Conservation (phyloP, 225 moss, liverwort and hornwort species). For the Thuidium tamariscinum region DNA sequence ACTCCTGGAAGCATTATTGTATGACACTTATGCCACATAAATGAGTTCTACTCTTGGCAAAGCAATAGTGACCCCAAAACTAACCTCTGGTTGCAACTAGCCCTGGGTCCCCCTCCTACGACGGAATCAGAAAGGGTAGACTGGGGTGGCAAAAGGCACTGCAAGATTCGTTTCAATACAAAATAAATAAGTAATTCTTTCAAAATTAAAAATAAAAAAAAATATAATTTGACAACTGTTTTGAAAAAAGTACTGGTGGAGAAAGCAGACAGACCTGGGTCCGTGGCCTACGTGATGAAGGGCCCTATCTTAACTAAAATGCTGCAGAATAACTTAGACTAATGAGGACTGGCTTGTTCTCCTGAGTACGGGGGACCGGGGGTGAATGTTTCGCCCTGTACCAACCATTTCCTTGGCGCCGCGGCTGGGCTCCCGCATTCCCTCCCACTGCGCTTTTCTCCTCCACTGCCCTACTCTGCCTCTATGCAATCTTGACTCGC, state of each 20-base stretch:
- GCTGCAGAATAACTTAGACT: too few species aligned
- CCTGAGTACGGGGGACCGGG: not conserved
- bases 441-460: not conserved
- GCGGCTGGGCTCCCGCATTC: conserved; percentile 6
- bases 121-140: not conserved
- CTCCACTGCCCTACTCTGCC: too few species aligned
- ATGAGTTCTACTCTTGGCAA: too few species aligned
- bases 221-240: too few species aligned
- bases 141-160: not conserved
- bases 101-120: not conserved
- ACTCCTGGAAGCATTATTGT: too few species aligned
- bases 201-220: too few species aligned
- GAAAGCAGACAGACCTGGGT: not conserved
- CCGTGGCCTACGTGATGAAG: not conserved
- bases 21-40: too few species aligned
- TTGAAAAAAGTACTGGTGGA: not conserved
- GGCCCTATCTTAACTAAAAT: not conserved
- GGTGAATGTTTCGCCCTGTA: conserved; percentile 9
- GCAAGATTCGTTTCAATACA: not conserved
- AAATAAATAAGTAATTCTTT: not conserved
- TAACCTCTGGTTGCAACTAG: too few species aligned
- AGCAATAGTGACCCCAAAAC: too few species aligned
- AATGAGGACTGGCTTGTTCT: too few species aligned
- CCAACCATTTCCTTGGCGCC: conserved; percentile 17
- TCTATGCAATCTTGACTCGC: too few species aligned